phyloP scores from a whole-genome alignment of 441 rosid genomes.

The Metrosideros polymorpha region DNA sequence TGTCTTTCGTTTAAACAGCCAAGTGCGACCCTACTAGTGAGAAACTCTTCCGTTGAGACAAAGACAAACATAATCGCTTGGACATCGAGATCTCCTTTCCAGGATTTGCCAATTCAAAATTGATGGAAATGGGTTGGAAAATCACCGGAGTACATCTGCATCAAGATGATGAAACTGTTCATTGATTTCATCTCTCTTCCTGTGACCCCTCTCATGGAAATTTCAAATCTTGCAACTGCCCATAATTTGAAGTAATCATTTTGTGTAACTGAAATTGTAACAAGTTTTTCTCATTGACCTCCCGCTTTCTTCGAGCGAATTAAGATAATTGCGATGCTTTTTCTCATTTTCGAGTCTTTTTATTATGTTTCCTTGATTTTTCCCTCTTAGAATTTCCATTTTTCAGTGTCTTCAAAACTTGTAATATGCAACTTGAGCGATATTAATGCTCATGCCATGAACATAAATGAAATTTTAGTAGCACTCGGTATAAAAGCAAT shows the following conservation, averaged over 20 bases:
- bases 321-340: too few relatives aligned
- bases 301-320: not conserved
- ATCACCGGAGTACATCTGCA: not conserved
- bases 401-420: too few relatives aligned
- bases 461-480: too few relatives aligned
- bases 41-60: not conserved
- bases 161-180: too few relatives aligned
- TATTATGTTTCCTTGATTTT: not conserved
- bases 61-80: not conserved
- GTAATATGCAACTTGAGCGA: not conserved
- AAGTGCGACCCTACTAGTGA: too few relatives aligned
- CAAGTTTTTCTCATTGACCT: not conserved
- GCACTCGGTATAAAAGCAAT: not conserved
- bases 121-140: not conserved
- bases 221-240: not conserved
- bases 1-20: too few relatives aligned
- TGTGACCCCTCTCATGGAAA: not conserved
- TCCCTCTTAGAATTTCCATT: too few relatives aligned
- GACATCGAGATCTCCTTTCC: not conserved
- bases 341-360: too few relatives aligned
- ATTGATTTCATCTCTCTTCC: not conserved
- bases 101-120: not conserved
- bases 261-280: not conserved
- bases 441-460: not conserved
- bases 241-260: not conserved